Evolutionary conservation across 306 rosid species (phyloP).

Genomic region (Macrotyloma uniflorum): DNA sequence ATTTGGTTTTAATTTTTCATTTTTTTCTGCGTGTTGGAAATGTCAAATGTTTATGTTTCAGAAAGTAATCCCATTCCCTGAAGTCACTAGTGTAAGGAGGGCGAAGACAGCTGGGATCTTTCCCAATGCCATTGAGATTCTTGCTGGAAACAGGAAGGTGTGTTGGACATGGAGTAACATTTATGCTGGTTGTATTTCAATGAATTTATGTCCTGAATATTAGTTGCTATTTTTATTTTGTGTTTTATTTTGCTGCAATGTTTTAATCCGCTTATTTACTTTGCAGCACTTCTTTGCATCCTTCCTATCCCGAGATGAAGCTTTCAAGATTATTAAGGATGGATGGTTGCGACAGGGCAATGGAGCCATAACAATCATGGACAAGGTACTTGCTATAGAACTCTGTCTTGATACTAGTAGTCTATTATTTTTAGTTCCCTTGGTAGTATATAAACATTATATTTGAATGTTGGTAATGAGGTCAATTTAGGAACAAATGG

Average conservation of each 20-base stretch:
- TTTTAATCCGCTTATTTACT: slow-evolving; percentile 39
- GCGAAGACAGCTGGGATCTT: slow-evolving; percentile 97
- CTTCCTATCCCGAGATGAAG: slow-evolving; percentile 94
- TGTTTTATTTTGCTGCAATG: slow-evolving; percentile 37
- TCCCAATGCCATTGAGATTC: slow-evolving; percentile 94
- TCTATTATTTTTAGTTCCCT: slow-evolving; percentile 24
- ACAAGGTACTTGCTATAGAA: slow-evolving; percentile 55
- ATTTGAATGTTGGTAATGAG: background rate
- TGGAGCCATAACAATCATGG: slow-evolving; percentile 49
- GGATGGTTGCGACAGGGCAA: slow-evolving; percentile 68
- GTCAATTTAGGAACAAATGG: background rate
- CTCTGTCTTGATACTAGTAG: slow-evolving; percentile 13
- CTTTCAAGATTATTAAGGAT: slow-evolving; percentile 78
- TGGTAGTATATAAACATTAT: slow-evolving; percentile 2
- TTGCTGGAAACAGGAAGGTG: slow-evolving; percentile 76
- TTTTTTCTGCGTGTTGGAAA: slow-evolving; percentile 15
- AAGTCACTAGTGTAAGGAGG: slow-evolving; percentile 78
- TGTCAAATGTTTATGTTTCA: slow-evolving; percentile 48
- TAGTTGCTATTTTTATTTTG: slow-evolving; percentile 4
- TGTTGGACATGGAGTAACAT: slow-evolving; percentile 20
- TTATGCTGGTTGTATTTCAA: slow-evolving; percentile 35
- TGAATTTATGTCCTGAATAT: slow-evolving; percentile 20
- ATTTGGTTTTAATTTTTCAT: slow-evolving; percentile 29
- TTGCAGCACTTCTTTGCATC: slow-evolving; percentile 92
- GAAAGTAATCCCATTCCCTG: slow-evolving; percentile 84